Evolutionary conservation across 129 eudicot species (phyloP).

Genomic region (Chrysanthemum makinoi): DNA sequence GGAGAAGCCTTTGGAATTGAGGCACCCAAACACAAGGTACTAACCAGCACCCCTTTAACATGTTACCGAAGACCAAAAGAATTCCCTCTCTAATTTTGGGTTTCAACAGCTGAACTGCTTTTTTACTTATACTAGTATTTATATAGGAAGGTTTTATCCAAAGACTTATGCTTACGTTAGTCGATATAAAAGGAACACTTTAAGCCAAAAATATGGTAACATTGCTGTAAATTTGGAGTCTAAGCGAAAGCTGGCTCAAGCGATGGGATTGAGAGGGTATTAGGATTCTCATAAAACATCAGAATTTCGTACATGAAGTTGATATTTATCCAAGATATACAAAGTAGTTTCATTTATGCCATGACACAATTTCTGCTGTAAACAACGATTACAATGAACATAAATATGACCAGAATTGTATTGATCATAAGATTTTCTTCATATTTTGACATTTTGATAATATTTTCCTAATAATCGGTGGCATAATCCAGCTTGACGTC

Average conservation of each 20-base stretch:
- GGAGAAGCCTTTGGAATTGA: constrained; percentile 84
- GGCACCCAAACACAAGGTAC: constrained; percentile 55
- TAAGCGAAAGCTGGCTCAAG: background rate
- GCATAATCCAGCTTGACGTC: constrained; percentile 61
- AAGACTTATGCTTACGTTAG: constrained; percentile 2
- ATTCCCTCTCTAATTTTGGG: background rate
- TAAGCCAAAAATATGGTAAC: no score
- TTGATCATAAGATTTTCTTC: background rate
- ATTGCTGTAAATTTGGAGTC: background rate
- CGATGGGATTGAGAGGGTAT: background rate
- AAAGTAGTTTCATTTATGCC: background rate
- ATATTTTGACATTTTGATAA: background rate
- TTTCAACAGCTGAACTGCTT: background rate
- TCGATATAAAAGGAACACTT: background rate
- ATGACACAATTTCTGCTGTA: background rate
- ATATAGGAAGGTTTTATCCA: background rate
- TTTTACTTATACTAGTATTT: background rate
- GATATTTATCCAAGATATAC: background rate
- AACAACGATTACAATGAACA: background rate
- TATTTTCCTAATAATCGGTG: background rate
- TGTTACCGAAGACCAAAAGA: no score
- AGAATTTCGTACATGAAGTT: background rate
- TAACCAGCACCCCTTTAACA: no score
- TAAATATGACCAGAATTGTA: background rate
- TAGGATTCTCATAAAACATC: background rate